phyloP scores from a whole-genome alignment of 441 rosid genomes.

The Populus tomentosa region DNA sequence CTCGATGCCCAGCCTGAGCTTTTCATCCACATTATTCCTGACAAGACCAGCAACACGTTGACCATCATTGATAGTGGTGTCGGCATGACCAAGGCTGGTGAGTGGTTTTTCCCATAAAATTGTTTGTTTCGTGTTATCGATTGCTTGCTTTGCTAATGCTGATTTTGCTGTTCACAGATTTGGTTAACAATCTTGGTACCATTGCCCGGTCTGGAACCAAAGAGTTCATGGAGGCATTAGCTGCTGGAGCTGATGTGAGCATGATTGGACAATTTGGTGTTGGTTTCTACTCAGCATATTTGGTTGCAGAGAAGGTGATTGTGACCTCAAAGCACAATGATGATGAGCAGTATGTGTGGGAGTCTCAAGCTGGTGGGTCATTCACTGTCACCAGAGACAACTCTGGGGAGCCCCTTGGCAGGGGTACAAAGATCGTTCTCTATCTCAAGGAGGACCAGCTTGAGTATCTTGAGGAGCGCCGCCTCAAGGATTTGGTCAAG shows the following conservation, averaged over 20 bases:
- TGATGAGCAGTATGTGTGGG: not conserved
- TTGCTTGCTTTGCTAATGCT: not conserved
- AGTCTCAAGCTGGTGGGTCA: not conserved
- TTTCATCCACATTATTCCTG: constrained; percentile 59
- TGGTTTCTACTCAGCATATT: not conserved
- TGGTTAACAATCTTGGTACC: not conserved
- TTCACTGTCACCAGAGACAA: not conserved
- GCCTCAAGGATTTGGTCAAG: not conserved
- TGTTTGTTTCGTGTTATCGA: not conserved
- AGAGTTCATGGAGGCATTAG: not conserved
- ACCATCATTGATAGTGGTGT: constrained; percentile 62
- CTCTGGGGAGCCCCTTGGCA: not conserved
- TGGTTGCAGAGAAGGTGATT: not conserved
- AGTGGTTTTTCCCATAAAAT: not conserved
- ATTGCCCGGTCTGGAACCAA: not conserved
- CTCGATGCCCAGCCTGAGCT: constrained; percentile 41
- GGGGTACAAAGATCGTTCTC: not conserved
- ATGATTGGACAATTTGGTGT: not conserved
- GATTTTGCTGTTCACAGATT: not conserved
- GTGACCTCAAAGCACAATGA: not conserved
- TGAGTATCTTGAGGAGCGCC: not conserved
- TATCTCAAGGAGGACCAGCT: not conserved
- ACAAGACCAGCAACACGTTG: constrained; percentile 52
- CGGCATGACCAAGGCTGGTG: constrained; percentile 78
- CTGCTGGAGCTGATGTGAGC: not conserved